Percentiles rank a stretch among this genome's conserved stretches.
Evolutionary conservation across 331 rosid species (phyloP).

Genomic region (Ulmus americana): DNA sequence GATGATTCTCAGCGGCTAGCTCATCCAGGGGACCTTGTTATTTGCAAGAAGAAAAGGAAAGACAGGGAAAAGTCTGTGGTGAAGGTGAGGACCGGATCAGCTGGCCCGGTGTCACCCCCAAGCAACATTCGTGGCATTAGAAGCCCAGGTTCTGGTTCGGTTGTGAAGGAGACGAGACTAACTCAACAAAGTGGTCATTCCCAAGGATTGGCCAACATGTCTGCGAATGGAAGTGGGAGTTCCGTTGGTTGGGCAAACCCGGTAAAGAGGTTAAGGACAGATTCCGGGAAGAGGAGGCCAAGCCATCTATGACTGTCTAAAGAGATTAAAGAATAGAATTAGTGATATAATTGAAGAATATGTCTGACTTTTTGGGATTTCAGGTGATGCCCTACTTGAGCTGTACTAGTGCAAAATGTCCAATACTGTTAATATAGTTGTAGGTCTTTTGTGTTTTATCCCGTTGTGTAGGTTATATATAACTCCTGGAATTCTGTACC

Average conservation of each 20-base stretch:
- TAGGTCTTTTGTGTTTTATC: slow-evolving; percentile 25
- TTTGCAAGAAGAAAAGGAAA: slow-evolving; percentile 96
- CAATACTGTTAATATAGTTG: slow-evolving; percentile 35
- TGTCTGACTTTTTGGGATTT: slow-evolving; percentile 20
- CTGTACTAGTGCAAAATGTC: slow-evolving; percentile 36
- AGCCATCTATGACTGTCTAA: slow-evolving; percentile 52
- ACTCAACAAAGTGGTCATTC: slow-evolving; percentile 46
- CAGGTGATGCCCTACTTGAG: slow-evolving; percentile 24
- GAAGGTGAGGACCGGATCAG: slow-evolving; percentile 56
- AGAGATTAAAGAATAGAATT: slow-evolving; percentile 19
- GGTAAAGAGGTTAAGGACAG: slow-evolving; percentile 85
- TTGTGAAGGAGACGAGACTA: slow-evolving; percentile 52
- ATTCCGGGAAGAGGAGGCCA: slow-evolving; percentile 94
- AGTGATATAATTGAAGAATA: slow-evolving; percentile 21
- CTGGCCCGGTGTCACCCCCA: slow-evolving; percentile 75
- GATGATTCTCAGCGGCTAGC: slow-evolving; percentile 59
- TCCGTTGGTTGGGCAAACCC: slow-evolving; percentile 93
- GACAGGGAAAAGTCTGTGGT: slow-evolving; percentile 74
- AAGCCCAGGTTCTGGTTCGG: slow-evolving; percentile 54
- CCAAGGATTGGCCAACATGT: slow-evolving; percentile 65
- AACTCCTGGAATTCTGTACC: slow-evolving; percentile 23
- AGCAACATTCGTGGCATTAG: slow-evolving; percentile 50
- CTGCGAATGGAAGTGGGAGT: slow-evolving; percentile 48
- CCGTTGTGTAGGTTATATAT: slow-evolving; percentile 29
- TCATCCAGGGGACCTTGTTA: slow-evolving; percentile 96